Evolutionary conservation across 768 basidiomycete species (phyloP).

Genomic region (Suillus brevipes): DNA sequence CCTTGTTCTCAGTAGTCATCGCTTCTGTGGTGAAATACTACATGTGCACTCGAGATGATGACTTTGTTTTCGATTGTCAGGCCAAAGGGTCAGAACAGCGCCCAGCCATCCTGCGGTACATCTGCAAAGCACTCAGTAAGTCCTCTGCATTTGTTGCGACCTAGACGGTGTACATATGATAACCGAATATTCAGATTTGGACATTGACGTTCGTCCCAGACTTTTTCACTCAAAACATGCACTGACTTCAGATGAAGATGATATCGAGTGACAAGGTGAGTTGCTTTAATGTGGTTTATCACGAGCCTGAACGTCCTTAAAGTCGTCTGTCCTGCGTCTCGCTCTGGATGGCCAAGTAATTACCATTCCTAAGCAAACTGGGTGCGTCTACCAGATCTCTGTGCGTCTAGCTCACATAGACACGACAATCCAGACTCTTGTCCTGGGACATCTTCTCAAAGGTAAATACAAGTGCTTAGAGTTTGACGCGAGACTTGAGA

Average conservation of each 20-base stretch:
- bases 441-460: conserved; percentile 26
- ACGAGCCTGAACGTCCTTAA: not conserved
- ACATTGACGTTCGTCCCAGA: conserved; percentile 37
- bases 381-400: conserved; percentile 13
- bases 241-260: conserved; percentile 37
- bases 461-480: conserved; percentile 13
- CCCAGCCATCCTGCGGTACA: conserved; percentile 40
- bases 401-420: conserved; percentile 5
- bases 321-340: conserved; percentile 12
- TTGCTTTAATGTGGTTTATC: not conserved
- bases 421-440: conserved; percentile 29
- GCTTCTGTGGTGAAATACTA: conserved; percentile 63
- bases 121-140: conserved; percentile 50
- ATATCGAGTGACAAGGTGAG: conserved; percentile 43
- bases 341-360: conserved; percentile 13
- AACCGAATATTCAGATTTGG: conserved; percentile 30
- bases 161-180: conserved; percentile 27
- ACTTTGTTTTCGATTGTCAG: conserved; percentile 40
- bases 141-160: conserved; percentile 10
- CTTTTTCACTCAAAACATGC: conserved; percentile 38
- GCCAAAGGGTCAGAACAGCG: conserved; percentile 25
- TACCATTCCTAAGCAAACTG: conserved; percentile 18
- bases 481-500: conserved; percentile 17
- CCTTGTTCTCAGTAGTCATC: conserved; percentile 56
- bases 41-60: conserved; percentile 38